Percentiles rank a stretch among this genome's conserved stretches.
Evolutionary conservation across 305 asterid genomes (phyloP).

Genomic region (Coffea humblotiana): DNA sequence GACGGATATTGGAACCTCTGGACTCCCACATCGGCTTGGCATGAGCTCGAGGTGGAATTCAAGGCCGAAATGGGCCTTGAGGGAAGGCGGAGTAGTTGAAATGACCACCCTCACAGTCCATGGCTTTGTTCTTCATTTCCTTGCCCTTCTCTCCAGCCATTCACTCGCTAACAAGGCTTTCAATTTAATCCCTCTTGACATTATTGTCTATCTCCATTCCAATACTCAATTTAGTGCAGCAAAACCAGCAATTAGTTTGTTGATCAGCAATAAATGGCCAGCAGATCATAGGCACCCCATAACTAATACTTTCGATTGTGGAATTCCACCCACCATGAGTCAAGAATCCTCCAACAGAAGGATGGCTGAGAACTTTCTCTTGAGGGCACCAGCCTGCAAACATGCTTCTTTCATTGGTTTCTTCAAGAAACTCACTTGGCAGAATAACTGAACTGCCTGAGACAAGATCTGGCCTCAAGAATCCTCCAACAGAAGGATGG

Average conservation of each 20-base stretch:
- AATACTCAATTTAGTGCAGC: constrained; percentile 44
- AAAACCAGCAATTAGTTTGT: constrained; percentile 52
- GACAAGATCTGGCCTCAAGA: constrained; percentile 37
- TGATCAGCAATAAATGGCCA: too few species aligned
- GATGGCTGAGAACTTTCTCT: constrained; percentile 19
- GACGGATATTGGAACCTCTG: too few species aligned
- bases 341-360: constrained; percentile 22
- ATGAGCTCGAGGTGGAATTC: too few species aligned
- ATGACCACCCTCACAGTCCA: too few species aligned
- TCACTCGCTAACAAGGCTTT: constrained; percentile 39
- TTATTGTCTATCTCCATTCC: constrained; percentile 59
- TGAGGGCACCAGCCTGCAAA: constrained; percentile 27
- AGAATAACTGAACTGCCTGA: constrained; percentile 3
- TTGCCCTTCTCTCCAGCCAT: constrained; percentile 20
- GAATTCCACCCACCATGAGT: constrained; percentile 66
- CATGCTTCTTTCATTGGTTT: constrained; percentile 18
- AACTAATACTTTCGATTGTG: constrained; percentile 9
- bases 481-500: constrained; percentile 51
- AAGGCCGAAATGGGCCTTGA: too few species aligned
- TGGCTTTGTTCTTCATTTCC: too few species aligned
- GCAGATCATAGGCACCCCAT: too few species aligned
- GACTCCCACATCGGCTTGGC: too few species aligned
- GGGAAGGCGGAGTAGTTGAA: too few species aligned
- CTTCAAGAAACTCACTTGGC: constrained; percentile 13
- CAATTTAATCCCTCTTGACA: constrained; percentile 28